Evolutionary conservation across 2,329 filamentous ascomycete species (phyloP).

Genomic region (Fusarium sp.): DNA sequence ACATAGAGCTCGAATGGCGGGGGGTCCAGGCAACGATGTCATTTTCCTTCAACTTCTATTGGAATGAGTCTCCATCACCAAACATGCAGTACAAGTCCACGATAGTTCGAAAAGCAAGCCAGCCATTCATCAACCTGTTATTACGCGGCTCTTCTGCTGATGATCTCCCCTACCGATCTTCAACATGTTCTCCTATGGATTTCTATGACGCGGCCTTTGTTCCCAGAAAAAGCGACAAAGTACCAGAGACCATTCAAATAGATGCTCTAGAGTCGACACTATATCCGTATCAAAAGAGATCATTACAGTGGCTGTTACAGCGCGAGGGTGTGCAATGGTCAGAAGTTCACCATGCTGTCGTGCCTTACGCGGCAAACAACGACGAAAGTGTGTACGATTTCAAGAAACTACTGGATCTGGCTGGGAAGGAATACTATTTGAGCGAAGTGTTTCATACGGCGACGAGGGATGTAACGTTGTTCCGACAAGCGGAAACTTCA

Average conservation of each 20-base stretch:
- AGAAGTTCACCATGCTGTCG: slow-evolving; percentile 30
- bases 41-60: slow-evolving; percentile 58
- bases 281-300: slow-evolving; percentile 79
- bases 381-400: slow-evolving; percentile 48
- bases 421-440: slow-evolving; percentile 62
- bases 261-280: slow-evolving; percentile 64
- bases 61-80: slow-evolving; percentile 58
- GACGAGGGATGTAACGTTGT: slow-evolving; percentile 62
- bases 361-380: slow-evolving; percentile 29
- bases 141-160: slow-evolving; percentile 42
- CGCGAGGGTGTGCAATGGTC: slow-evolving; percentile 73
- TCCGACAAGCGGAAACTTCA: slow-evolving; percentile 57
- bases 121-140: slow-evolving; percentile 55
- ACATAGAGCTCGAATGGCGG: slow-evolving; percentile 51
- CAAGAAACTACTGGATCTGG: slow-evolving; percentile 51
- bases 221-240: slow-evolving; percentile 62
- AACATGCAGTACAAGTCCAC: slow-evolving; percentile 49
- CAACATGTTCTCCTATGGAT: slow-evolving; percentile 61
- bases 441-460: slow-evolving; percentile 75
- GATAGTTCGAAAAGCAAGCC: slow-evolving; percentile 52
- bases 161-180: not conserved
- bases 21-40: slow-evolving; percentile 40
- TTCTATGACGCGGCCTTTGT: slow-evolving; percentile 80
- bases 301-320: slow-evolving; percentile 77
- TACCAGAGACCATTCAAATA: slow-evolving; percentile 57